phyloP scores from a whole-genome alignment of 2,329 filamentous ascomycete species.

The Amauroascus niger region DNA sequence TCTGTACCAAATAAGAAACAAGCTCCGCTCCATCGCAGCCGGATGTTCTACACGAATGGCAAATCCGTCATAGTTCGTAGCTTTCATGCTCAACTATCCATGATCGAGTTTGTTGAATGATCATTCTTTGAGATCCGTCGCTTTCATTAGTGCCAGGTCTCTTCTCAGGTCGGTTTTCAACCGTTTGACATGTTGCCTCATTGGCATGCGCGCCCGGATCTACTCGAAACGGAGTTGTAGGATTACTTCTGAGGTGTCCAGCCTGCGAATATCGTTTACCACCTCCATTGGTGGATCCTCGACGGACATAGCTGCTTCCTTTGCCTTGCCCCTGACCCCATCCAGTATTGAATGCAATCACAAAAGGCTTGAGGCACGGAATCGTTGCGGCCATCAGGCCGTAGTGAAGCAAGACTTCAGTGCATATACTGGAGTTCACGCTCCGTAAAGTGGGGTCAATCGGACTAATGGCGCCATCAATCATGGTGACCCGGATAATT shows the following conservation, averaged over 20 bases:
- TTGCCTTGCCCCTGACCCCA: slow-evolving; percentile 13
- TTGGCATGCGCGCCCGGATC: not conserved
- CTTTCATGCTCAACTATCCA: slow-evolving; percentile 17
- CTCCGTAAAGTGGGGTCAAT: slow-evolving; percentile 27
- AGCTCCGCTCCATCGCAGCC: not conserved
- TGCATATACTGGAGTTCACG: slow-evolving; percentile 28
- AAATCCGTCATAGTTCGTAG: slow-evolving; percentile 7
- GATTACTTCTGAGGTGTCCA: not conserved
- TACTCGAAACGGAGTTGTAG: not conserved
- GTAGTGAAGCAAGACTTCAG: slow-evolving; percentile 33
- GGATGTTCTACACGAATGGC: not conserved
- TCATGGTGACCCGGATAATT: slow-evolving; percentile 29
- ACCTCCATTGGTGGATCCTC: not conserved
- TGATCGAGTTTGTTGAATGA: slow-evolving; percentile 18
- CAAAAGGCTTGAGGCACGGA: slow-evolving; percentile 24
- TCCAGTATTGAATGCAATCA: slow-evolving; percentile 15
- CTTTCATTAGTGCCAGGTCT: slow-evolving; percentile 3
- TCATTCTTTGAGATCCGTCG: slow-evolving; percentile 17
- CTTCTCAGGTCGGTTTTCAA: not conserved
- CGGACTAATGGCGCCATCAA: slow-evolving; percentile 21
- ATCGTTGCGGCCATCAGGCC: slow-evolving; percentile 36
- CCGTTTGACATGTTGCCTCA: not conserved
- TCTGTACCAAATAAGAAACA: no score
- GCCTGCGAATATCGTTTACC: not conserved
- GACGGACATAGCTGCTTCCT: slow-evolving; percentile 7